Percentiles rank a stretch among this genome's conserved stretches.
These are phyloP conservation scores for Entomortierella parvispora DNA, from an alignment of 192 early-diverging fungal species.

Conservation along the genomic window DNA sequence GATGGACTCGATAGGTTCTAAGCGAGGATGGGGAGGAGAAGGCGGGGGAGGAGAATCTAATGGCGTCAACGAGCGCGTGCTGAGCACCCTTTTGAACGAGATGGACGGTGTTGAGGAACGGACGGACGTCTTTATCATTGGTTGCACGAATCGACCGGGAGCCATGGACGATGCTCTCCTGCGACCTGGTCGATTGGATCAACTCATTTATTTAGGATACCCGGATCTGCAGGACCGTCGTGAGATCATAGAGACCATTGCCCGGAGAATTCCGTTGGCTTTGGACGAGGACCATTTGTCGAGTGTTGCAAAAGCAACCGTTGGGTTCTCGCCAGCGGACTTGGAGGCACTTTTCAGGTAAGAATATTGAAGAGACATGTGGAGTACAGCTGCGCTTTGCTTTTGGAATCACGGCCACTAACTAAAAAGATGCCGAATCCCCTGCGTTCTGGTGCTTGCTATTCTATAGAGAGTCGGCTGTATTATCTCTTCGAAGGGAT, in stretches of 20 bases:
- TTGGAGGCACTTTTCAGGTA: conserved; percentile 70
- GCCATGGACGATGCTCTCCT: conserved; percentile 88
- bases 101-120: conserved; percentile 96
- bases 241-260: conserved; percentile 77
- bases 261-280: conserved; percentile 64
- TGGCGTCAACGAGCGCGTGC: conserved; percentile 88
- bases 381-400: background rate
- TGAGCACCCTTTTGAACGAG: conserved; percentile 96
- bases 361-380: background rate
- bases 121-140: conserved; percentile 86
- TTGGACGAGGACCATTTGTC: conserved; percentile 56
- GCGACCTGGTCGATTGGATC: conserved; percentile 88
- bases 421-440: no score
- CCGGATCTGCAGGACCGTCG: conserved; percentile 66
- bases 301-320: conserved; percentile 64
- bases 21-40: conserved; percentile 68
- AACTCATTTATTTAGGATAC: conserved; percentile 77
- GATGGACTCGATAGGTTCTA: conserved; percentile 90
- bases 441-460: background rate
- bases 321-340: conserved; percentile 84
- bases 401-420: background rate
- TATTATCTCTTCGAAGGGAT: conserved; percentile 32
- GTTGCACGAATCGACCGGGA: conserved; percentile 91
- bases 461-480: conserved; percentile 40
- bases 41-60: conserved; percentile 68